Percentiles rank a stretch among this genome's conserved stretches.
These are phyloP conservation scores for Piromyces finnis DNA, from an alignment of 192 early-diverging fungal genomes.

Conservation along the genomic window DNA sequence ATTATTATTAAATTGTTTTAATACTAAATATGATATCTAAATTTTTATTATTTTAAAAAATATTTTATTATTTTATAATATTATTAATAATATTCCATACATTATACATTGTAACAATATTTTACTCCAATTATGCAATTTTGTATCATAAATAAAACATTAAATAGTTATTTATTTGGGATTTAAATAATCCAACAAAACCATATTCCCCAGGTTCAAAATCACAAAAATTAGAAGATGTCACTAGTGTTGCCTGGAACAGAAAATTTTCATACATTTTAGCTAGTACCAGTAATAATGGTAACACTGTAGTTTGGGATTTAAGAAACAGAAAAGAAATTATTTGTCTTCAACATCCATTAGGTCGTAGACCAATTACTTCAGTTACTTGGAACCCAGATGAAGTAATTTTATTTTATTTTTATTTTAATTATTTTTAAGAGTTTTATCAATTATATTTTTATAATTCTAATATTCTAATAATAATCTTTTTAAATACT, in stretches of 20 bases:
- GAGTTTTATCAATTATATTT: too few species aligned
- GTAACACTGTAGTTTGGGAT: constrained; percentile 93
- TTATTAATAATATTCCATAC: too few species aligned
- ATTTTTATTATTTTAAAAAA: too few species aligned
- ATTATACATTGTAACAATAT: too few species aligned
- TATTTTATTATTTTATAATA: too few species aligned
- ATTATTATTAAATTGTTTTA: too few species aligned
- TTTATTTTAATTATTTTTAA: too few species aligned
- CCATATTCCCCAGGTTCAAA: constrained; percentile 73
- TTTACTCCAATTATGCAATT: too few species aligned
- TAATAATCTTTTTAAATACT: too few species aligned
- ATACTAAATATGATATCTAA: too few species aligned
- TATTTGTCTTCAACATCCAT: constrained; percentile 46
- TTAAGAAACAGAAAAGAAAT: constrained; percentile 71
- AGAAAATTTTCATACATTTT: constrained; percentile 80
- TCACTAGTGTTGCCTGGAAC: constrained; percentile 86
- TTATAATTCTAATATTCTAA: too few species aligned
- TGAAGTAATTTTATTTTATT: constrained; percentile 20
- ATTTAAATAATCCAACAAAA: constrained; percentile 68
- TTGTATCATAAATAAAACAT: background rate
- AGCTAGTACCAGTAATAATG: constrained; percentile 76
- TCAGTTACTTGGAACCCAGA: constrained; percentile 84
- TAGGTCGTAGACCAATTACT: constrained; percentile 57
- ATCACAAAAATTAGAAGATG: constrained; percentile 70
- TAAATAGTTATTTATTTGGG: constrained; percentile 79